Base-by-base conservation (phyloP, 1,284 basidiomycete genomes). In the Thecaphora thlaspeos region DNA sequence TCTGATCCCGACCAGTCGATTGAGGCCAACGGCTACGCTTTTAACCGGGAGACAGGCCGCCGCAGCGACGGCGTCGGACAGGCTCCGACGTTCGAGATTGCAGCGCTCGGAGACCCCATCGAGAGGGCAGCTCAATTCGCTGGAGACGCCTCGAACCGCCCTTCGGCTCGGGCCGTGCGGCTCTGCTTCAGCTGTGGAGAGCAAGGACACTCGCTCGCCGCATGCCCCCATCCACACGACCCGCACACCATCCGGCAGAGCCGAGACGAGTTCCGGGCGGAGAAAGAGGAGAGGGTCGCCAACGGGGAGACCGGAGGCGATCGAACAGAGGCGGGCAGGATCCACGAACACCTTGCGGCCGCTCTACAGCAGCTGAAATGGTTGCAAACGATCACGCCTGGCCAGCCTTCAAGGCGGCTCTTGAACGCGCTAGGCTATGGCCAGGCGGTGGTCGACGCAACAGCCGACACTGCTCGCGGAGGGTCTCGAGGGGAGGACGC, bases 1-100 rank as follows among this genome's bases (percentile, higher is more conserved):
- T 61, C 56, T 26, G 58, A 61, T 41, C 58, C 58, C 4, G 58
- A 61, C 2, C 53, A 61, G 41, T 61, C 58, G 7, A 51, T 61
- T 32, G 53, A 61, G 21, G 58, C 49, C 2, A 56, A 55, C 26
- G 28, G 36, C 19, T 40, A 61, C 41, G 22, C 8, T 4, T 41
- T 41, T 22, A 7, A 41, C 18, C 9, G 41, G 12, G 37, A 38
- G 17, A 7, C 8, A 9, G 9, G 14, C 17, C 37, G 17, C 18
- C 8, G 18, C 17, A 38, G 17, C 32, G 17, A 34, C 10, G 10
- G 32, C 32, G n/a, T n/a, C n/a, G n/a, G n/a, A n/a, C 32, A 34
- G 32, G 32, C 10, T 10, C 10, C 10, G 17, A 34, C 32, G 17
- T 17, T 10, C 32, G 17, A 10, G 17, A 34, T 34, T 17, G 10